These are phyloP conservation scores for Crotalaria pallida DNA, from an alignment of 306 rosid genomes.

Conservation along the genomic window DNA sequence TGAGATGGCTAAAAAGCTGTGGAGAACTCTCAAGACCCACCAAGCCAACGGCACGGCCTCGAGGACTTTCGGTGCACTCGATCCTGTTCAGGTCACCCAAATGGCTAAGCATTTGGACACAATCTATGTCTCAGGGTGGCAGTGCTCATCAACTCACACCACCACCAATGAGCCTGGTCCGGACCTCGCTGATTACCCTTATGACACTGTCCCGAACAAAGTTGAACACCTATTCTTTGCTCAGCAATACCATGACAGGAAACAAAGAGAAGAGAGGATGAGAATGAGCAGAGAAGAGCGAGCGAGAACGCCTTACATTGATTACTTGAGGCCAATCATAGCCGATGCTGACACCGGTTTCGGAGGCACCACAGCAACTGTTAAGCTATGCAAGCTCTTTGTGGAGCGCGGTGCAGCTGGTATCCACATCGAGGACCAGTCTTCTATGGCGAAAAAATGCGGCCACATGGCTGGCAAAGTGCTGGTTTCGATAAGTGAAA, in stretches of 20 bases:
- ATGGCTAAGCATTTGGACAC: conserved; percentile 93
- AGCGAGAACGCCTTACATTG: conserved; percentile 67
- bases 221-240: conserved; percentile 91
- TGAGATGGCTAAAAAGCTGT: conserved; percentile 80
- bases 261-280: conserved; percentile 87
- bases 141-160: conserved; percentile 90
- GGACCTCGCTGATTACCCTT: conserved; percentile 95
- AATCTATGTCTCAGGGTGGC: conserved; percentile 97
- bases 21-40: conserved; percentile 79
- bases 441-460: conserved; percentile 84
- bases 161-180: conserved; percentile 94
- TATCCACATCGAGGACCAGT: conserved; percentile 93
- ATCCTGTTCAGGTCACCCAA: conserved; percentile 91
- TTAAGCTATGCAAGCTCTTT: conserved; percentile 93
- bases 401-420: conserved; percentile 98
- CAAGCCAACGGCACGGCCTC: conserved; percentile 89
- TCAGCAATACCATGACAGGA: conserved; percentile 87
- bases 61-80: conserved; percentile 92
- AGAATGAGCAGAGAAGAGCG: conserved; percentile 75
- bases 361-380: conserved; percentile 83
- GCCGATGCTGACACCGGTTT: conserved; percentile 95
- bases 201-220: conserved; percentile 97
- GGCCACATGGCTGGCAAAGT: conserved; percentile 99
- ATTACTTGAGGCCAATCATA: conserved; percentile 84
- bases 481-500: conserved; percentile 71